phyloP scores from a whole-genome alignment of 2,329 filamentous ascomycete genomes.

The Stachybotrys chlorohalonatus region DNA sequence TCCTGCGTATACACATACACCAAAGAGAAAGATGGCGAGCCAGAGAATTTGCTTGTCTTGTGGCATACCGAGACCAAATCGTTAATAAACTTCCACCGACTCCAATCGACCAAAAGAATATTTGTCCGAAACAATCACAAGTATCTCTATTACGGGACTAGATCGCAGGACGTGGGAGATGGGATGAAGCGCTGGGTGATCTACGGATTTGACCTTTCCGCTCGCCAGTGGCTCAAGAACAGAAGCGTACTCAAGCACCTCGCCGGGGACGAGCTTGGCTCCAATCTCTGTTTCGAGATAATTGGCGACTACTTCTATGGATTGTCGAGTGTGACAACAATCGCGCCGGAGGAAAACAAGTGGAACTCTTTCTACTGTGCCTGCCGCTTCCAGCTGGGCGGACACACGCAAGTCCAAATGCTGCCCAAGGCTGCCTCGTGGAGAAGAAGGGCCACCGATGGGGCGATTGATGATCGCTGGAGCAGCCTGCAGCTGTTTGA shows the following conservation, averaged over 20 bases:
- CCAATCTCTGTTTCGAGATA: slow-evolving; percentile 63
- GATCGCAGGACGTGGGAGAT: slow-evolving; percentile 42
- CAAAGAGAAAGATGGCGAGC: slow-evolving; percentile 10
- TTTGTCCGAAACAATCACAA: slow-evolving; percentile 57
- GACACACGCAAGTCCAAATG: slow-evolving; percentile 27
- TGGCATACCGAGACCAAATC: slow-evolving; percentile 28
- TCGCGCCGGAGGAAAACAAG: slow-evolving; percentile 53
- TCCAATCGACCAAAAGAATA: slow-evolving; percentile 43
- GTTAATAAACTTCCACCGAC: slow-evolving; percentile 29
- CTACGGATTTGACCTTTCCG: slow-evolving; percentile 38
- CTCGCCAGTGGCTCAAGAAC: slow-evolving; percentile 27
- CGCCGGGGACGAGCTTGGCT: slow-evolving; percentile 55
- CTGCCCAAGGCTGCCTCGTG: slow-evolving; percentile 37
- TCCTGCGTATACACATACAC: slow-evolving; percentile 45
- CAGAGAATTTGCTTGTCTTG: slow-evolving; percentile 43
- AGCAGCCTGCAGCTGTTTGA: slow-evolving; percentile 53
- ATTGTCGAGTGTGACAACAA: slow-evolving; percentile 55
- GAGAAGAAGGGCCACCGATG: slow-evolving; percentile 59
- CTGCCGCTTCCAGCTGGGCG: slow-evolving; percentile 49
- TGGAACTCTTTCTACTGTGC: slow-evolving; percentile 64
- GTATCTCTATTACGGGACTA: slow-evolving; percentile 59
- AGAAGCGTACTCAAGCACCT: slow-evolving; percentile 47
- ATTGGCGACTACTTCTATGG: slow-evolving; percentile 58
- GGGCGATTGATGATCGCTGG: slow-evolving; percentile 67
- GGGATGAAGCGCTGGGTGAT: slow-evolving; percentile 56